Evolutionary conservation across 176 grass and related monocot species (phyloP).

Genomic region (Melocanna baccifera): DNA sequence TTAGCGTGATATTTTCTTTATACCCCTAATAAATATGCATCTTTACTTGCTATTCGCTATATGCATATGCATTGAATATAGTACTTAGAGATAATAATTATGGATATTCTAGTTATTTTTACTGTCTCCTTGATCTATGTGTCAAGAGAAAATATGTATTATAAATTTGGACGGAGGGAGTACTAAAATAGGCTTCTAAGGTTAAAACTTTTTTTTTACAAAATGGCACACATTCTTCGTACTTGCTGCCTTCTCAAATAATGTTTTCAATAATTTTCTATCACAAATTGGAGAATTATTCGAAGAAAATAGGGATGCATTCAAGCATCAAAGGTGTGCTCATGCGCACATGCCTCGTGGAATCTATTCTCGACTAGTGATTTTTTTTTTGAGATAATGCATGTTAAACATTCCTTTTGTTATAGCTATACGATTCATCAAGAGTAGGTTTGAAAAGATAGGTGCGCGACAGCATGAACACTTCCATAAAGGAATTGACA

Average conservation of each 20-base stretch:
- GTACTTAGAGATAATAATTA: too few species aligned
- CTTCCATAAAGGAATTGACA: background rate
- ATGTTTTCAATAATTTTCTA: background rate
- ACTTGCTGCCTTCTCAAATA: background rate
- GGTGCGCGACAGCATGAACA: background rate
- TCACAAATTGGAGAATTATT: background rate
- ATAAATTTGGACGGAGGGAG: too few species aligned
- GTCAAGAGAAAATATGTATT: too few species aligned
- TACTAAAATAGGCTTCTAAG: too few species aligned
- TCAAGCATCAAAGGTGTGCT: slow-evolving; percentile 9
- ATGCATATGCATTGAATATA: too few species aligned
- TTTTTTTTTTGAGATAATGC: background rate
- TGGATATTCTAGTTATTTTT: too few species aligned
- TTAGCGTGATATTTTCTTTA: too few species aligned
- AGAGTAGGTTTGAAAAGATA: background rate
- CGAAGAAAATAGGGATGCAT: background rate
- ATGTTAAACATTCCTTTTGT: background rate
- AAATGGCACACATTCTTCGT: too few species aligned
- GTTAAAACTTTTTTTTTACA: too few species aligned
- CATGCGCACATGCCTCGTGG: slow-evolving; percentile 13
- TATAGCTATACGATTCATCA: background rate
- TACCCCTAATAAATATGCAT: too few species aligned
- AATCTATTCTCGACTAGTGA: slow-evolving; percentile 25
- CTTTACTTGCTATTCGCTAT: too few species aligned
- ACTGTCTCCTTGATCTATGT: too few species aligned